Evolutionary conservation across 1,139 yeast species (phyloP).

Genomic region (Spencermartinsiella ligniputridi): DNA sequence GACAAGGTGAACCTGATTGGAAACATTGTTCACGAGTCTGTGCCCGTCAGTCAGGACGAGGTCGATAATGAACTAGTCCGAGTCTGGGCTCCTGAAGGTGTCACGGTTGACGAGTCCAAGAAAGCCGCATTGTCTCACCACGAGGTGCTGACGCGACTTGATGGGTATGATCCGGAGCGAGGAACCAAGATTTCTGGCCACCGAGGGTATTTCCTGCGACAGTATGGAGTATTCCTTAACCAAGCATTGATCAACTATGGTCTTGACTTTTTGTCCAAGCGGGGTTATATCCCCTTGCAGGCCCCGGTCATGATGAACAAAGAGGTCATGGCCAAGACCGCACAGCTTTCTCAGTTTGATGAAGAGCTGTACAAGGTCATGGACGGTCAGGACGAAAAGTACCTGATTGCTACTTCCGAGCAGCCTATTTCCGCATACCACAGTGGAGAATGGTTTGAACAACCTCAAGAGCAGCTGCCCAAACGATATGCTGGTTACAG

Average conservation of each 20-base stretch:
- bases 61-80: slow-evolving; percentile 83
- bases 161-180: slow-evolving; percentile 98
- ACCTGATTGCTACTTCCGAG: slow-evolving; percentile 96
- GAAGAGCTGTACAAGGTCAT: slow-evolving; percentile 95
- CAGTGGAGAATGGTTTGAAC: slow-evolving; percentile 97
- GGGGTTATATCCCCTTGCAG: slow-evolving; percentile 86
- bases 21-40: slow-evolving; percentile 88
- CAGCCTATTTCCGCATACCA: slow-evolving; percentile 99
- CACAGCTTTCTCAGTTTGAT: slow-evolving; percentile 95
- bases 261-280: slow-evolving; percentile 70
- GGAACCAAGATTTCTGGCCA: slow-evolving; percentile 98
- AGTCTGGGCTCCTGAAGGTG: slow-evolving; percentile 76
- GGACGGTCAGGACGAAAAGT: slow-evolving; percentile 97
- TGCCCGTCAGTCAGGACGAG: slow-evolving; percentile 83
- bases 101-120: slow-evolving; percentile 49
- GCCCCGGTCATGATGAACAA: slow-evolving; percentile 99
- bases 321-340: slow-evolving; percentile 99
- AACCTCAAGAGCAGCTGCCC: slow-evolving; percentile 95
- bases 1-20: slow-evolving; percentile 85
- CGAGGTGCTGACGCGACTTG: slow-evolving; percentile 87
- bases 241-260: slow-evolving; percentile 98
- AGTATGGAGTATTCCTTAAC: slow-evolving; percentile 93
- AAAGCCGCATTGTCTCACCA: slow-evolving; percentile 87
- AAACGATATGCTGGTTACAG: slow-evolving; percentile 93
- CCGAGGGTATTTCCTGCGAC: slow-evolving; percentile 95